Conservation (phyloP, 768 basidiomycete species). For the Boletus reticuloceps region DNA sequence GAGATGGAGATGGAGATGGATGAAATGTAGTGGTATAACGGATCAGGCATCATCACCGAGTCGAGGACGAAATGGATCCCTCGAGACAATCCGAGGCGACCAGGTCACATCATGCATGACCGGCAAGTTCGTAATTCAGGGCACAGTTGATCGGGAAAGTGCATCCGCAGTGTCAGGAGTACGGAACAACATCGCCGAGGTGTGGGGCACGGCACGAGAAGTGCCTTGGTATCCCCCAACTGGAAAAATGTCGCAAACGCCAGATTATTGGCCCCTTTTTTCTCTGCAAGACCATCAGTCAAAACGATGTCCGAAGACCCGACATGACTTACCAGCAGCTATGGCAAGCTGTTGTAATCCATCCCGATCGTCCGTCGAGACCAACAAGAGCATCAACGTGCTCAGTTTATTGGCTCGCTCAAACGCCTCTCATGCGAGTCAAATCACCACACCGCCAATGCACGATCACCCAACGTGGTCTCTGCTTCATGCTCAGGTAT, state of each 20-base stretch:
- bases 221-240: conserved; percentile 70
- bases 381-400: conserved; percentile 81
- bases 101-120: too few species aligned
- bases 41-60: too few species aligned
- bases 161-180: too few species aligned
- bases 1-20: too few species aligned
- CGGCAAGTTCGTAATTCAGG: too few species aligned
- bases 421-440: conserved; percentile 89
- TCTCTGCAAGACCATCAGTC: conserved; percentile 4
- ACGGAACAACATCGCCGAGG: too few species aligned
- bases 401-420: conserved; percentile 81
- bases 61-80: too few species aligned
- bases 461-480: conserved; percentile 87
- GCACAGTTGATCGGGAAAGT: too few species aligned
- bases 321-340: conserved; percentile 51
- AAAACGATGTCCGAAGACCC: too few species aligned
- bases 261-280: conserved; percentile 87
- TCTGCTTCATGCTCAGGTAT: conserved; percentile 73
- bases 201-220: too few species aligned
- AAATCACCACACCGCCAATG: conserved; percentile 88
- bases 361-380: conserved; percentile 74
- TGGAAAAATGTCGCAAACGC: conserved; percentile 88
- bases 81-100: too few species aligned
- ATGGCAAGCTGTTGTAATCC: conserved; percentile 64
- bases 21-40: too few species aligned